These are phyloP conservation scores for Globisporangium canariense DNA, from an alignment of 352 stramenopile species.

Conservation along the genomic window DNA sequence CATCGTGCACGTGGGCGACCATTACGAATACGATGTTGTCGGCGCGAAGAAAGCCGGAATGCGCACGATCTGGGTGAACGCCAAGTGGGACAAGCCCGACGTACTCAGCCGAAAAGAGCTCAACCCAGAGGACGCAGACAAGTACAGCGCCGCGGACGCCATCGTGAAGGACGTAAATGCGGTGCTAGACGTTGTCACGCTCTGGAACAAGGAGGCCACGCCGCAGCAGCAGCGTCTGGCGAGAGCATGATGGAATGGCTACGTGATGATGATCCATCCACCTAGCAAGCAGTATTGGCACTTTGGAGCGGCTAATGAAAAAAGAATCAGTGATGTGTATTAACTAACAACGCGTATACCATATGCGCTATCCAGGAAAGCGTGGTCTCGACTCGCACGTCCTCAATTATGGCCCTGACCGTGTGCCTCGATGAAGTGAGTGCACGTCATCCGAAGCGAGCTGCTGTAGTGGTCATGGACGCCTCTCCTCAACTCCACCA, in stretches of 20 bases:
- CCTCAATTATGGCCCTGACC: too few species aligned
- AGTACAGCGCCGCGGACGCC: constrained; percentile 45
- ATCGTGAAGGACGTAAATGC: constrained; percentile 52
- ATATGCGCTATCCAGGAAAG: not conserved
- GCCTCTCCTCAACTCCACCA: too few species aligned
- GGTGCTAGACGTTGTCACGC: constrained; percentile 38
- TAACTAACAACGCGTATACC: not conserved
- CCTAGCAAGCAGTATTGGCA: too few species aligned
- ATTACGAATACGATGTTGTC: constrained; percentile 70
- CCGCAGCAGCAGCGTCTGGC: not conserved
- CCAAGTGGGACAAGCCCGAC: constrained; percentile 35
- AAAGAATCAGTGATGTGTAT: not conserved
- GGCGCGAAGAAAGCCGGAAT: constrained; percentile 60
- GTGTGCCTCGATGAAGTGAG: not conserved
- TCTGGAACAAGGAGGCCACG: constrained; percentile 36
- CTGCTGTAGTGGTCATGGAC: too few species aligned
- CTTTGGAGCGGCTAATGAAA: not conserved
- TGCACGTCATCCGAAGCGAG: not conserved
- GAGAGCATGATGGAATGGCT: constrained; percentile 2
- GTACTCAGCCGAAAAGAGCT: constrained; percentile 23
- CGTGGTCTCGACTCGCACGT: too few species aligned
- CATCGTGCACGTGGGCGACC: constrained; percentile 71
- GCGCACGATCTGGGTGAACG: constrained; percentile 67
- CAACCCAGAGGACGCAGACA: constrained; percentile 3
- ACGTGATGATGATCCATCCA: not conserved